Conservation (phyloP, 495 filamentous ascomycete species). For the Penicillium subrubescens region DNA sequence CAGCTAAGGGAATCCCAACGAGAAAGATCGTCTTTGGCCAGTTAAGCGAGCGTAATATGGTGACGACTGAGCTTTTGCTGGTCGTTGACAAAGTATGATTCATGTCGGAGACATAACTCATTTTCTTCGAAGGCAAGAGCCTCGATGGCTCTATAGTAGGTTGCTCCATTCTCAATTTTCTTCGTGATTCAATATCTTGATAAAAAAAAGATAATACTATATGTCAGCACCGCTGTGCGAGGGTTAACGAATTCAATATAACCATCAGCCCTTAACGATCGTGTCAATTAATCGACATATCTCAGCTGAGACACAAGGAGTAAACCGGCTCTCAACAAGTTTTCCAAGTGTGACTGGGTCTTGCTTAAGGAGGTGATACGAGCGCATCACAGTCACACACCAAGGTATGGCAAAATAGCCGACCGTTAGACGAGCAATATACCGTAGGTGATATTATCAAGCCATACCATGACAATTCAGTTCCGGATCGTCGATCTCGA, state of each 20-base stretch:
- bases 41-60: slow-evolving; percentile 9
- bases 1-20: slow-evolving; percentile 11
- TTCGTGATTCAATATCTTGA: not conserved
- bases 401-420: not conserved
- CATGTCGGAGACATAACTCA: not conserved
- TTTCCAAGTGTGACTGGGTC: not conserved
- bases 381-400: not conserved
- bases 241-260: not conserved
- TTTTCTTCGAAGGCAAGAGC: not conserved
- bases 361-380: not conserved
- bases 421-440: not conserved
- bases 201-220: not conserved
- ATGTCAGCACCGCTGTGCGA: not conserved
- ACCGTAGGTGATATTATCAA: not conserved
- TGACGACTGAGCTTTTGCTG: not conserved
- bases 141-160: not conserved
- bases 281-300: not conserved
- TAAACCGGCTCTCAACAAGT: not conserved
- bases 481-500: not conserved
- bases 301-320: not conserved
- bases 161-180: not conserved
- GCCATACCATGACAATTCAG: not conserved
- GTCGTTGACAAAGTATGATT: not conserved
- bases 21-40: slow-evolving; percentile 8
- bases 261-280: not conserved